Percentiles rank a stretch among this genome's conserved stretches.
Conservation (phyloP, 768 basidiomycete genomes). For the Ephemerocybe angulata region DNA sequence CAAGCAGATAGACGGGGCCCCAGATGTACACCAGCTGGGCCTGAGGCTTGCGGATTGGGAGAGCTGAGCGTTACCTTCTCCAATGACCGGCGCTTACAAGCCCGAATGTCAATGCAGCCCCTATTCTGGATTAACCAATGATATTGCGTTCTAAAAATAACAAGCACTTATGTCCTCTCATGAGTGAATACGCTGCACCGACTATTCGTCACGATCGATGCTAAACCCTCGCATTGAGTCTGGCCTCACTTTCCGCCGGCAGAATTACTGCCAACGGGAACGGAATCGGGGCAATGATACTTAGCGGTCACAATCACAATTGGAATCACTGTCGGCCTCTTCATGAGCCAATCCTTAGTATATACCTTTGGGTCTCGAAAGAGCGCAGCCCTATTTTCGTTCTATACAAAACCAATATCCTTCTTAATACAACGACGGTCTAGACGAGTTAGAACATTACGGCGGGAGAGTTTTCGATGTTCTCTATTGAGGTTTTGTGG, state of each 20-base stretch:
- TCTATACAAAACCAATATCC: slow-evolving; percentile 38
- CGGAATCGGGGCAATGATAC: slow-evolving; percentile 84
- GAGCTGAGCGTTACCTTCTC: too few species aligned
- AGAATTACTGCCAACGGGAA: slow-evolving; percentile 79
- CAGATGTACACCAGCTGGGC: slow-evolving; percentile 48
- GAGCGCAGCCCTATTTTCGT: slow-evolving; percentile 82
- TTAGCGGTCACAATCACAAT: slow-evolving; percentile 86
- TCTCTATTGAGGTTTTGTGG: slow-evolving; percentile 92
- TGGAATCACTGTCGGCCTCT: slow-evolving; percentile 85
- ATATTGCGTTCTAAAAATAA: neutral
- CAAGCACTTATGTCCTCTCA: neutral
- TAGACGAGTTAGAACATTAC: slow-evolving; percentile 91
- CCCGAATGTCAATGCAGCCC: too few species aligned
- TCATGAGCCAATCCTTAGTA: slow-evolving; percentile 83
- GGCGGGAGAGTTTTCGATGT: slow-evolving; percentile 83
- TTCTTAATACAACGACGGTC: neutral
- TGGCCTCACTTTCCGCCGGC: slow-evolving; percentile 81
- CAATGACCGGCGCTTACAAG: too few species aligned
- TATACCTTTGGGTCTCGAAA: slow-evolving; percentile 85
- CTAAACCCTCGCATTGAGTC: slow-evolving; percentile 43
- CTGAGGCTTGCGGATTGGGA: slow-evolving; percentile 45
- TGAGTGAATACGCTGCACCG: too few species aligned
- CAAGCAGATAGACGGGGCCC: slow-evolving; percentile 48
- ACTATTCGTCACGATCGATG: too few species aligned
- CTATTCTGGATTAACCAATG: neutral